Evolutionary conservation across 2,329 filamentous ascomycete species (phyloP), one percentile per base, ranked within the genome.

Genomic region (Diaporthe citrichinensis): DNA sequence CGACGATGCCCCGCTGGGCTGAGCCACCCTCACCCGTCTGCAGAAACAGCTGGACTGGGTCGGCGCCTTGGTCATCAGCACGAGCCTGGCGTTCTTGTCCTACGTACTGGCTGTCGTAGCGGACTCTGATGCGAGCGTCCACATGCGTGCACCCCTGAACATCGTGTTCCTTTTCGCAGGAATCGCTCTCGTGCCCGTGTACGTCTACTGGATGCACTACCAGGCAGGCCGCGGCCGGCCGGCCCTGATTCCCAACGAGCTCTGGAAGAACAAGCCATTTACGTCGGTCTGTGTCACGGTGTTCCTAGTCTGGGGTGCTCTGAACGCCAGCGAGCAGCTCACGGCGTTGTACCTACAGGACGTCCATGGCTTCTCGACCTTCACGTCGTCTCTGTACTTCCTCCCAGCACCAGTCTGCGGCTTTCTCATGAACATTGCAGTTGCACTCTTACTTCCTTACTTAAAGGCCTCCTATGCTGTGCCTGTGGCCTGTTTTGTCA

Each of bases 41-140:
- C 23, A 41, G 75, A 46, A 80, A 82, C 78, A 90, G 1, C 87
- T 91, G 61, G 89, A 91, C 77, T 91, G 89, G 89, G 75, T 88
- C 23, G 89, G 89, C 0, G 86, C 86, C 0, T 36, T 83, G 0
- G 84, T 89, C 1, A 84, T 87, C 44, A 87, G 85, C 72, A 80
- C 82, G 0, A 86, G 84, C 5, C 79, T 90, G 4, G 88, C 85
- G 0, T 81, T 90, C 77, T 79, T 91, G 2, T 86, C 87, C 0
- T 90, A 90, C 76, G 85, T 88, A 3, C 84, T 90, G 41, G 87
- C 87, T 2, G 83, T 81, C 80, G 85, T 87, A 39, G 83, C 87
- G 71, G 81, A 80, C 0, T 81, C 80, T 0, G 81, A 80, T 0
- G 81, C 80, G 0, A 82, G 82, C 65, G 68, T 71, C 1, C 84